Conservation (phyloP, 1,139 yeast species). For the Yamadazyma pseudoaaseri region DNA sequence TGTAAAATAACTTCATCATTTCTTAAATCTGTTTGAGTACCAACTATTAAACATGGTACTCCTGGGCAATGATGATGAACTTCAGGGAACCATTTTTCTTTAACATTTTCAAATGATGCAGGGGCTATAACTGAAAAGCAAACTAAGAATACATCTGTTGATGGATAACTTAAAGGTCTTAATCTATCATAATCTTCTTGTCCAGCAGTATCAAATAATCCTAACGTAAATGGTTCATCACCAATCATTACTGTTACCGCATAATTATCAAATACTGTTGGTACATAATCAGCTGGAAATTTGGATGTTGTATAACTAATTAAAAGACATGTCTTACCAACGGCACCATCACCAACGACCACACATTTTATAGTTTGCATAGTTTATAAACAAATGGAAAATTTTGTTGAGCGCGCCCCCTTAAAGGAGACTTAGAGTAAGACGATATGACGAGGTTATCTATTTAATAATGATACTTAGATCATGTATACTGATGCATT, state of each 20-base stretch:
- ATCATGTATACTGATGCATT: too few species aligned
- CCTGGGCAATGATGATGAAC: conserved; percentile 80
- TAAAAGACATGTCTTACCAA: conserved; percentile 87
- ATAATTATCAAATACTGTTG: conserved; percentile 90
- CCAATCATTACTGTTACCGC: conserved; percentile 85
- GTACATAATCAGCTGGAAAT: conserved; percentile 93
- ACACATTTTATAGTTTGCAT: conserved; percentile 95
- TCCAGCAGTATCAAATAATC: conserved; percentile 98
- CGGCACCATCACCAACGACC: conserved; percentile 97
- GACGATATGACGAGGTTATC: not conserved
- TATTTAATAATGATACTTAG: too few species aligned
- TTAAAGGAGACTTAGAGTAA: not conserved
- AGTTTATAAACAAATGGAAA: conserved; percentile 1
- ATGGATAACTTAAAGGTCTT: conserved; percentile 90
- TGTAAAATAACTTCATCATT: conserved; percentile 78
- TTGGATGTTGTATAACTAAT: conserved; percentile 91
- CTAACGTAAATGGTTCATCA: conserved; percentile 76
- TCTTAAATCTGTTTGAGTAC: conserved; percentile 83
- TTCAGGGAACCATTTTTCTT: conserved; percentile 82
- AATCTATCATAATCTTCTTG: conserved; percentile 91
- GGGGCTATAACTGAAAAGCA: conserved; percentile 89
- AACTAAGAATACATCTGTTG: conserved; percentile 83
- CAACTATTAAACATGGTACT: conserved; percentile 74
- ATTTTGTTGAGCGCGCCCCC: conserved; percentile 2
- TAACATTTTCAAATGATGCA: conserved; percentile 75